Percentiles rank a stretch among this genome's conserved stretches.
phyloP scores from a whole-genome alignment of 2,329 filamentous ascomycete genomes.

The Ilyonectria sp. region DNA sequence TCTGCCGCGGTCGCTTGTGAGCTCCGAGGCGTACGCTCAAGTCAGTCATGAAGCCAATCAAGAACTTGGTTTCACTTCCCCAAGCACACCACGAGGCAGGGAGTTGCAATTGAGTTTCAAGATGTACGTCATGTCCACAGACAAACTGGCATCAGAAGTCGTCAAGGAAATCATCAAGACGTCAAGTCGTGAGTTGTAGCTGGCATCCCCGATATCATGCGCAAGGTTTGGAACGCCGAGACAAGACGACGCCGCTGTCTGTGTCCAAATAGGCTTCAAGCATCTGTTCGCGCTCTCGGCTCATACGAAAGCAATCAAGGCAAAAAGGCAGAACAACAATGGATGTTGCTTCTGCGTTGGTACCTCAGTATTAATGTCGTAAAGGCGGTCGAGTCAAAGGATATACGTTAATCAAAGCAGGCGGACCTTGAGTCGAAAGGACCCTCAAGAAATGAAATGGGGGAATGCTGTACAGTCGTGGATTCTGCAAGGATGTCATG shows the following conservation, averaged over 20 bases:
- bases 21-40: slow-evolving; percentile 25
- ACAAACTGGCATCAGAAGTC: slow-evolving; percentile 45
- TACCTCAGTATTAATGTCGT: slow-evolving; percentile 46
- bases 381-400: slow-evolving; percentile 44
- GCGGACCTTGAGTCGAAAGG: slow-evolving; percentile 39
- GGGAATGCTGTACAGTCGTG: slow-evolving; percentile 52
- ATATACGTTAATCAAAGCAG: slow-evolving; percentile 50
- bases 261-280: slow-evolving; percentile 37
- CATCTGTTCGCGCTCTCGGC: slow-evolving; percentile 38
- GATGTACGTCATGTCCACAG: slow-evolving; percentile 45
- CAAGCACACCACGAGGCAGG: slow-evolving; percentile 26
- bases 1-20: slow-evolving; percentile 3
- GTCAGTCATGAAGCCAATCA: slow-evolving; percentile 38
- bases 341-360: slow-evolving; percentile 39
- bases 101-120: slow-evolving; percentile 41
- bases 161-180: slow-evolving; percentile 47
- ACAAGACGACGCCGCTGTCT: slow-evolving; percentile 23
- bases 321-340: slow-evolving; percentile 39
- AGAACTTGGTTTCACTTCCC: slow-evolving; percentile 38
- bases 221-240: slow-evolving; percentile 30
- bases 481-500: slow-evolving; percentile 50
- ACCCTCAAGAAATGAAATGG: slow-evolving; percentile 46
- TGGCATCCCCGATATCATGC: slow-evolving; percentile 38
- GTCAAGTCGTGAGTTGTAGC: slow-evolving; percentile 45
- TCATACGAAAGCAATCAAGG: slow-evolving; percentile 37